These are phyloP conservation scores for Fusarium protoensiforme DNA, from an alignment of 2,329 filamentous ascomycete genomes.

Conservation along the genomic window DNA sequence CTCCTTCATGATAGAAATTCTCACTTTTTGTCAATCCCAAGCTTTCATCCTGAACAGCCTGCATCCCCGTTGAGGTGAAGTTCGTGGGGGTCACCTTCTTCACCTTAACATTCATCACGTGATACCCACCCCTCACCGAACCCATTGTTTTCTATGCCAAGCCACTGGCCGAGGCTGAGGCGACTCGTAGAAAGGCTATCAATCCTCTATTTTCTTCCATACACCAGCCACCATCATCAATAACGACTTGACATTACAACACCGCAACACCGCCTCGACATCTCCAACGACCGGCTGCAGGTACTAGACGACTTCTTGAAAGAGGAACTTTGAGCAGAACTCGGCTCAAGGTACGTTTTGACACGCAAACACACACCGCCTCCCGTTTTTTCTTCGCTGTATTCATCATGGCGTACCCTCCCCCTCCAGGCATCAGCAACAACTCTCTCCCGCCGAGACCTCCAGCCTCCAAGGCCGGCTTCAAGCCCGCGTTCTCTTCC, in stretches of 20 bases:
- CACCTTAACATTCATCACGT: conserved; percentile 1
- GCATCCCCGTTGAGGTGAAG: background rate
- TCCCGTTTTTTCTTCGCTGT: conserved; percentile 46
- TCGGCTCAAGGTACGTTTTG: conserved; percentile 64
- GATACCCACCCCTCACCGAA: conserved; percentile 17
- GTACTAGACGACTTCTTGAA: conserved; percentile 17
- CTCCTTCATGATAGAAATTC: background rate
- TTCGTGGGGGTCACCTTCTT: conserved; percentile 6
- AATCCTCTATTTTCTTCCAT: conserved; percentile 29
- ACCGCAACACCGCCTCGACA: conserved; percentile 2
- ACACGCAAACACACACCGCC: conserved; percentile 40
- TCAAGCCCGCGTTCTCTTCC: conserved; percentile 63
- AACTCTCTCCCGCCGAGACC: conserved; percentile 78
- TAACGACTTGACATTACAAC: conserved; percentile 9
- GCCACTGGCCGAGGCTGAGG: conserved; percentile 31
- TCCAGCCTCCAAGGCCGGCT: conserved; percentile 66
- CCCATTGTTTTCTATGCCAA: conserved; percentile 1
- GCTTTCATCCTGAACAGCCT: background rate
- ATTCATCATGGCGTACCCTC: conserved; percentile 88
- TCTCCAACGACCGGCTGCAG: background rate
- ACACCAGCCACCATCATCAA: conserved; percentile 11
- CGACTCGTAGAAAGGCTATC: conserved; percentile 19
- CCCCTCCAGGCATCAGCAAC: conserved; percentile 76
- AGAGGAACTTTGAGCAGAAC: conserved; percentile 50
- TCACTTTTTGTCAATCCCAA: background rate